phyloP scores from a whole-genome alignment of 2,329 filamentous ascomycete genomes.

The Tolypocladium album region DNA sequence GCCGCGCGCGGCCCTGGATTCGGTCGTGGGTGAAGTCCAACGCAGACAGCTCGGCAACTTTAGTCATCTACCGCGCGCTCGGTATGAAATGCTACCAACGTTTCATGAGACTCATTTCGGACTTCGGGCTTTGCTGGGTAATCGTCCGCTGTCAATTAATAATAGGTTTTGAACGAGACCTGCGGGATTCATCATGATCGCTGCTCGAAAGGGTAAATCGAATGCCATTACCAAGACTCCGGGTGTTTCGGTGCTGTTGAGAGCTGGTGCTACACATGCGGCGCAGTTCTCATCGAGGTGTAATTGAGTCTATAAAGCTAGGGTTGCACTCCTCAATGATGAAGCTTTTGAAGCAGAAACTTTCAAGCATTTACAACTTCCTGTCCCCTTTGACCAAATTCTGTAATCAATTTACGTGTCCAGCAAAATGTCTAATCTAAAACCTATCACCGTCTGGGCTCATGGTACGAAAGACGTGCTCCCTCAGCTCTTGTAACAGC shows the following conservation, averaged over 20 bases:
- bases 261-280: background rate
- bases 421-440: constrained; percentile 2
- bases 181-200: background rate
- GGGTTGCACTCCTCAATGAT: background rate
- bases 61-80: constrained; percentile 5
- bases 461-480: constrained; percentile 1
- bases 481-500: too few species aligned
- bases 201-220: background rate
- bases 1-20: background rate
- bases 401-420: background rate
- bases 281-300: background rate
- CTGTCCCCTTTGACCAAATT: background rate
- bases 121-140: background rate
- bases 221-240: background rate
- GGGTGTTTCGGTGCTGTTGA: background rate
- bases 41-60: background rate
- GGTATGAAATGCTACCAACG: background rate
- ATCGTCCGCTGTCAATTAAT: background rate
- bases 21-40: background rate
- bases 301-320: background rate
- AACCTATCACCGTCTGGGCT: constrained; percentile 10
- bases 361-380: background rate
- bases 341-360: background rate
- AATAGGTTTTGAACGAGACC: background rate
- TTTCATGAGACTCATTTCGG: too few species aligned